phyloP scores from a whole-genome alignment of 164 flowering plant genomes.

The Dillenia suffruticosa region DNA sequence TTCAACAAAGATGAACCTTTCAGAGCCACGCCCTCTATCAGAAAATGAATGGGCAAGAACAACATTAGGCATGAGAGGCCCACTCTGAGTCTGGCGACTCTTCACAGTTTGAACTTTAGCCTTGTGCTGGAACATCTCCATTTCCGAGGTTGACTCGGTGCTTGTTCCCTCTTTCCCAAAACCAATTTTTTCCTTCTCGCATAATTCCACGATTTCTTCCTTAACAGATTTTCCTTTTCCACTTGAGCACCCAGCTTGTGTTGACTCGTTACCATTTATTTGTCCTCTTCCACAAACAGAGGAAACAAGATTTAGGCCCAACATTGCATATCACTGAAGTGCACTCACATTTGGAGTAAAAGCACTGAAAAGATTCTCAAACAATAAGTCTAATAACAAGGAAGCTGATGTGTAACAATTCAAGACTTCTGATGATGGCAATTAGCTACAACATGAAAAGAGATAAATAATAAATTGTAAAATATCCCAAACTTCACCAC shows the following conservation, averaged over 20 bases:
- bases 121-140: slow-evolving; percentile 33
- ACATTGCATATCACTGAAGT: no score
- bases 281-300: slow-evolving; percentile 28
- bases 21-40: slow-evolving; percentile 49
- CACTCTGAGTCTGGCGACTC: slow-evolving; percentile 70
- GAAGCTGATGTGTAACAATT: no score
- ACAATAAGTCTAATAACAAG: no score
- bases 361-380: no score
- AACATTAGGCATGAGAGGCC: slow-evolving; percentile 64
- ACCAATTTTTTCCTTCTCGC: slow-evolving; percentile 21
- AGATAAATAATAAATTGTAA: no score
- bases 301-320: no score
- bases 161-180: slow-evolving; percentile 38
- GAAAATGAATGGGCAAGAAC: slow-evolving; percentile 53
- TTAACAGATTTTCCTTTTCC: slow-evolving; percentile 28
- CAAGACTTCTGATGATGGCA: no score
- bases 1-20: slow-evolving; percentile 46
- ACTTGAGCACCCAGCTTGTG: slow-evolving; percentile 23
- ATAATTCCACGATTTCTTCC: slow-evolving; percentile 26
- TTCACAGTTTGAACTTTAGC: slow-evolving; percentile 37
- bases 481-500: no score
- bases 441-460: no score
- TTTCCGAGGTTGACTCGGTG: slow-evolving; percentile 40
- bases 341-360: no score
- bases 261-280: slow-evolving; percentile 17